Evolutionary conservation across 768 basidiomycete species (phyloP).

Genomic region (Exsudoporus frostii): DNA sequence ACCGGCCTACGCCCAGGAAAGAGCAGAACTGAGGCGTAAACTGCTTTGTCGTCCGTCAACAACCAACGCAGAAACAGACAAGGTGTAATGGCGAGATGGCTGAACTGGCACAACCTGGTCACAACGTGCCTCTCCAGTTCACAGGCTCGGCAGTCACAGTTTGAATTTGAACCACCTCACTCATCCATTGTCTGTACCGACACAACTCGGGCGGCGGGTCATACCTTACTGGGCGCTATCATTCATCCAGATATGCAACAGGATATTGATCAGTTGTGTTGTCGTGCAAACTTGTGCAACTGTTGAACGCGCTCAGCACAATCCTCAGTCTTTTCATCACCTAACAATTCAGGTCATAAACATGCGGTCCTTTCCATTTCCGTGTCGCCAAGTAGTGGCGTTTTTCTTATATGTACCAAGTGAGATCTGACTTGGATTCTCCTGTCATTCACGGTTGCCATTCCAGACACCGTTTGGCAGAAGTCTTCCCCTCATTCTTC

Average conservation of each 20-base stretch:
- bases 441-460: neutral
- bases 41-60: constrained; percentile 35
- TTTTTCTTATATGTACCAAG: neutral
- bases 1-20: constrained; percentile 30
- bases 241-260: neutral
- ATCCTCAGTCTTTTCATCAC: neutral
- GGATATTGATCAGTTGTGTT: no score
- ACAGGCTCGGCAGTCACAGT: constrained; percentile 37
- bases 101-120: constrained; percentile 7
- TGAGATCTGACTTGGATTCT: neutral
- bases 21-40: constrained; percentile 27
- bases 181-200: no score
- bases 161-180: constrained; percentile 36
- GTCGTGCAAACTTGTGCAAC: no score
- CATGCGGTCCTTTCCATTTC: neutral
- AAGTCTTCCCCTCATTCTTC: neutral
- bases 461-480: no score
- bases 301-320: no score
- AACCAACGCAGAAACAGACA: constrained; percentile 33
- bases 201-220: no score
- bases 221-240: neutral
- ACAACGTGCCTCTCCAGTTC: constrained; percentile 23
- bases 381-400: neutral
- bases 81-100: constrained; percentile 9
- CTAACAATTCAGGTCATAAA: neutral